Percentiles rank a stretch among this genome's conserved stretches.
Conservation (phyloP, 2,329 filamentous ascomycete species). For the Bipolaris zeicola region DNA sequence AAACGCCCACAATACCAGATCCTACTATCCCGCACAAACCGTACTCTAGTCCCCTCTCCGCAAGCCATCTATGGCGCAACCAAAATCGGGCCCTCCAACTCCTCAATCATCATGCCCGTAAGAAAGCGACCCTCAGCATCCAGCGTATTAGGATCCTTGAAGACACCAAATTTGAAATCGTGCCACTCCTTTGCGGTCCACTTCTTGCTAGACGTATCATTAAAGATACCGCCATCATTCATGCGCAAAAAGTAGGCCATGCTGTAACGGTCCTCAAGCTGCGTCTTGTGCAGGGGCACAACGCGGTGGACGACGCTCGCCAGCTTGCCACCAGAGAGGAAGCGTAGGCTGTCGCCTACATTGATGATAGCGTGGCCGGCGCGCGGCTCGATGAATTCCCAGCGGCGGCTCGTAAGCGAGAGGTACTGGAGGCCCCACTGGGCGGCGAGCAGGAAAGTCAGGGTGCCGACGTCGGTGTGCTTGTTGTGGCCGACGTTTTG, state of each 20-base stretch:
- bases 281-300: not conserved
- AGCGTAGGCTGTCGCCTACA: conserved; percentile 37
- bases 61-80: too few species aligned
- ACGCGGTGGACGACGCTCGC: conserved; percentile 15
- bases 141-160: not conserved
- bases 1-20: too few species aligned
- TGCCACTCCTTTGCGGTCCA: not conserved
- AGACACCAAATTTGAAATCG: not conserved
- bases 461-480: conserved; percentile 63
- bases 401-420: conserved; percentile 46
- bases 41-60: too few species aligned
- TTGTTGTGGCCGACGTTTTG: conserved; percentile 30
- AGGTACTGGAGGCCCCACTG: conserved; percentile 43
- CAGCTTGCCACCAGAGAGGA: conserved; percentile 7
- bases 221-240: not conserved
- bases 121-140: not conserved
- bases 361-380: conserved; percentile 42
- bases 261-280: conserved; percentile 6
- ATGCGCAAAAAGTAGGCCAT: conserved; percentile 10
- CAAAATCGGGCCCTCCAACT: not conserved
- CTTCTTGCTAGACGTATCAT: not conserved
- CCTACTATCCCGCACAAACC: too few species aligned
- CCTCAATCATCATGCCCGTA: not conserved
- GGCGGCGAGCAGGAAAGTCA: conserved; percentile 55
- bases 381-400: conserved; percentile 50